phyloP scores from a whole-genome alignment of 371 early-diverging fungal species.

The Mortierella sp. region DNA sequence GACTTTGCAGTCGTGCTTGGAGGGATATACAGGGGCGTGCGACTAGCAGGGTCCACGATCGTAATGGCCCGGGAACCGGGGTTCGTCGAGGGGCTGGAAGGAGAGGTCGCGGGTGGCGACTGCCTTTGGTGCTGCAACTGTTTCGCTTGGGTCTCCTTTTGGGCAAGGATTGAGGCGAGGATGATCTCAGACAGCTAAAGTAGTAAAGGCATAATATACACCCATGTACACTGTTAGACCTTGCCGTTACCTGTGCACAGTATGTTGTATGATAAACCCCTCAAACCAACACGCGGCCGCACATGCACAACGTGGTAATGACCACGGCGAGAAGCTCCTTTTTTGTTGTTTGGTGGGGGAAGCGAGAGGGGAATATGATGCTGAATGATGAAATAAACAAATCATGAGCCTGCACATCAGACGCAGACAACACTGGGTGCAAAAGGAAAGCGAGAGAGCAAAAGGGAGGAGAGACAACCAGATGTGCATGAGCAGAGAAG shows the following conservation, averaged over 20 bases:
- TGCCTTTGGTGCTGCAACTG: conserved; percentile 14
- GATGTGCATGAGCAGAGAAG: neutral
- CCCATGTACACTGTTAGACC: neutral
- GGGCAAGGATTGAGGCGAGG: conserved; percentile 45
- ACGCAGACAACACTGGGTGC: neutral
- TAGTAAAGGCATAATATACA: neutral
- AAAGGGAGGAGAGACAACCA: neutral
- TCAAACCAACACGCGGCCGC: too few relatives aligned
- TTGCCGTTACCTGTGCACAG: too few relatives aligned
- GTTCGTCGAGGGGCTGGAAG: conserved; percentile 6
- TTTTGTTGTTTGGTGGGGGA: neutral
- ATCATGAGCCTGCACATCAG: neutral
- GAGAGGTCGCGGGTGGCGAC: conserved; percentile 15
- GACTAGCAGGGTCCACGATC: conserved; percentile 42
- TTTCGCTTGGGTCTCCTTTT: conserved; percentile 40
- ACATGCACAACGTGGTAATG: too few relatives aligned
- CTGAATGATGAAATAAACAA: neutral
- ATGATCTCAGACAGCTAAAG: conserved; percentile 47
- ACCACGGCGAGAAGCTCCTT: neutral
- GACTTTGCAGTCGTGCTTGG: conserved; percentile 10
- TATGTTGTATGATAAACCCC: too few relatives aligned
- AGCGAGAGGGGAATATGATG: neutral
- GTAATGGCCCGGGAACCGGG: conserved; percentile 32
- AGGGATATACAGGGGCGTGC: conserved; percentile 36
- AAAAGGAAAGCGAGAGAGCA: neutral